phyloP scores from a whole-genome alignment of 805 yeast species.

The Candida koratica region DNA sequence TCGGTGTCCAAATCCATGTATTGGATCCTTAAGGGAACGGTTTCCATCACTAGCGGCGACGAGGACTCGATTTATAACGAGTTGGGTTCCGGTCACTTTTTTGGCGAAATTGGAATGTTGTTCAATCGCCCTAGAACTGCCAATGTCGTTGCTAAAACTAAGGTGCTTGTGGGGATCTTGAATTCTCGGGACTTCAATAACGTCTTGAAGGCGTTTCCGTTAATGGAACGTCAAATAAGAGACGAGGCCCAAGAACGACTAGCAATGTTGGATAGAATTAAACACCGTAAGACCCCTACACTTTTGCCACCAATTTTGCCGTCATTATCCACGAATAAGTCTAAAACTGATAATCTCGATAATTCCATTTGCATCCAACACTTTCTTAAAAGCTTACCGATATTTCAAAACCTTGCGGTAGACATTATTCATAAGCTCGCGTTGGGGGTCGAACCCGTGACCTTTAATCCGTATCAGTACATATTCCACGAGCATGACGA shows the following conservation, averaged over 20 bases:
- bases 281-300: conserved; percentile 28
- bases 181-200: conserved; percentile 59
- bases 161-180: conserved; percentile 63
- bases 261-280: conserved; percentile 62
- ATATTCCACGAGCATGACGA: conserved; percentile 56
- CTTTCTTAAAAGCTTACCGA: conserved; percentile 53
- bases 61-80: conserved; percentile 75
- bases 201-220: conserved; percentile 60
- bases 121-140: conserved; percentile 77
- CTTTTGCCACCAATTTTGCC: conserved; percentile 16
- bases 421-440: conserved; percentile 63
- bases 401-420: conserved; percentile 55
- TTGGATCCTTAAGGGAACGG: conserved; percentile 74
- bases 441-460: conserved; percentile 54
- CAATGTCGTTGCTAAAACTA: conserved; percentile 66
- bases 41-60: conserved; percentile 71
- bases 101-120: conserved; percentile 76
- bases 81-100: conserved; percentile 62
- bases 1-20: conserved; percentile 75
- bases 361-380: conserved; percentile 54
- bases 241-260: conserved; percentile 78
- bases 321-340: background rate
- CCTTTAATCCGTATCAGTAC: conserved; percentile 53
- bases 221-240: conserved; percentile 61
- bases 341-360: conserved; percentile 38